A percentile compares a stretch with the other conserved stretches of the same genome.
Evolutionary conservation across 2,329 filamentous ascomycete genomes (phyloP).

Genomic region (Epichloe coenophiala): DNA sequence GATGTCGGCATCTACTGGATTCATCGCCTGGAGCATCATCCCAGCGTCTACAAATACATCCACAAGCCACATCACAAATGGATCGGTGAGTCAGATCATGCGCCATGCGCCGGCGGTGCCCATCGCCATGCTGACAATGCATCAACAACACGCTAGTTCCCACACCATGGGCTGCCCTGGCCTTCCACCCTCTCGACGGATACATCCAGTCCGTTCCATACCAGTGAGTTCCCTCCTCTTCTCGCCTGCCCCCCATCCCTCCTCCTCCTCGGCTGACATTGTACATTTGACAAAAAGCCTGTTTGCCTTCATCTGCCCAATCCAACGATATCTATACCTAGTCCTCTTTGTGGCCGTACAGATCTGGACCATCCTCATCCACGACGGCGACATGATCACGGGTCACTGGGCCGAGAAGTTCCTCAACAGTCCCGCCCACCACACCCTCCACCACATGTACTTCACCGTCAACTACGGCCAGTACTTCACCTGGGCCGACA

Average conservation of each 20-base stretch:
- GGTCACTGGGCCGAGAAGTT: conserved; percentile 54
- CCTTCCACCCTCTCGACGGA: conserved; percentile 90
- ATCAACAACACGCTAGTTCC: conserved; percentile 45
- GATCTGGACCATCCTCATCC: conserved; percentile 92
- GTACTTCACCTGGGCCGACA: conserved; percentile 37
- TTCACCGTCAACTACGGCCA: conserved; percentile 70
- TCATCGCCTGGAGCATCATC: conserved; percentile 74
- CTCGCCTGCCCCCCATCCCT: not conserved
- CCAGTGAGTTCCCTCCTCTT: conserved; percentile 30
- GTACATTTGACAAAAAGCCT: conserved; percentile 22
- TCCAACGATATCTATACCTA: conserved; percentile 83
- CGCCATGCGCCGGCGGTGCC: not conserved
- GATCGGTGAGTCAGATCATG: conserved; percentile 39
- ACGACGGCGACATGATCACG: conserved; percentile 88
- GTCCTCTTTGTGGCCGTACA: conserved; percentile 84
- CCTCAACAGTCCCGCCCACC: conserved; percentile 89
- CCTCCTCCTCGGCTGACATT: not conserved
- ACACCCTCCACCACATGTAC: conserved; percentile 56
- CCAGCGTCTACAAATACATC: conserved; percentile 62
- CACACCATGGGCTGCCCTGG: conserved; percentile 80
- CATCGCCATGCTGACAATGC: not conserved
- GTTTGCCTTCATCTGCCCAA: conserved; percentile 83
- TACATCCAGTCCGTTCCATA: conserved; percentile 83
- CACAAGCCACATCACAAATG: conserved; percentile 99
- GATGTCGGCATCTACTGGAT: conserved; percentile 71